Evolutionary conservation across 2,329 filamentous ascomycete genomes (phyloP).

Genomic region (Periconia macrospinosa): DNA sequence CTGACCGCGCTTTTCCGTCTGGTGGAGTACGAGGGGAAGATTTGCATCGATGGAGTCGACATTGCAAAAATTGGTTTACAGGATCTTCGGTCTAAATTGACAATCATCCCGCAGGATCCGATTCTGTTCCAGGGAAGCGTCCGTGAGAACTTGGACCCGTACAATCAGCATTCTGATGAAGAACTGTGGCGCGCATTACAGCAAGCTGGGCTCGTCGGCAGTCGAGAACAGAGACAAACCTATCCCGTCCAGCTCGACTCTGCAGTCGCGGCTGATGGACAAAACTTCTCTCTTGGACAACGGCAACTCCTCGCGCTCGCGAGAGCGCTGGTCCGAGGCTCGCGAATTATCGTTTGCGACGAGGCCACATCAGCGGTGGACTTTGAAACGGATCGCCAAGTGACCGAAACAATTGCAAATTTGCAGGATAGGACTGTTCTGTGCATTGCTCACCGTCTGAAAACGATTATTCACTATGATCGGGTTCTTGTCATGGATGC

Average conservation of each 20-base stretch:
- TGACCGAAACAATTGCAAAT: slow-evolving; percentile 92
- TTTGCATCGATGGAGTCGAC: slow-evolving; percentile 54
- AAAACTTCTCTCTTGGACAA: slow-evolving; percentile 95
- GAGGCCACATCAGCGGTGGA: slow-evolving; percentile 93
- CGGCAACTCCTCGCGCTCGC: slow-evolving; percentile 94
- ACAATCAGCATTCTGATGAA: slow-evolving; percentile 74
- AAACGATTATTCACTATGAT: slow-evolving; percentile 92
- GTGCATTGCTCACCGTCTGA: slow-evolving; percentile 87
- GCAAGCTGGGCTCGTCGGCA: slow-evolving; percentile 70
- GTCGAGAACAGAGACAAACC: slow-evolving; percentile 49
- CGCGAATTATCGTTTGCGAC: slow-evolving; percentile 94
- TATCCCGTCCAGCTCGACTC: slow-evolving; percentile 78
- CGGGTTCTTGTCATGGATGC: slow-evolving; percentile 96
- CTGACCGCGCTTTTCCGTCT: slow-evolving; percentile 82
- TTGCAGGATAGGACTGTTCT: slow-evolving; percentile 79
- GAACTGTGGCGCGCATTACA: slow-evolving; percentile 77
- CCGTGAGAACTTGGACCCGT: slow-evolving; percentile 78
- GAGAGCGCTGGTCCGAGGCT: slow-evolving; percentile 81
- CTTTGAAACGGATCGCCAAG: slow-evolving; percentile 95
- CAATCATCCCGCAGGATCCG: slow-evolving; percentile 84
- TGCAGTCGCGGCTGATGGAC: slow-evolving; percentile 86
- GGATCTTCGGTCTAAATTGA: slow-evolving; percentile 73
- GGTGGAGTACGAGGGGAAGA: slow-evolving; percentile 51
- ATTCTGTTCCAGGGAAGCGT: slow-evolving; percentile 82
- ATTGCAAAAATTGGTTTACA: slow-evolving; percentile 75